A percentile compares a stretch with the other conserved stretches of the same genome.
These are phyloP conservation scores for Dactylis glomerata DNA, from an alignment of 176 grass and related monocot species.

Conservation along the genomic window DNA sequence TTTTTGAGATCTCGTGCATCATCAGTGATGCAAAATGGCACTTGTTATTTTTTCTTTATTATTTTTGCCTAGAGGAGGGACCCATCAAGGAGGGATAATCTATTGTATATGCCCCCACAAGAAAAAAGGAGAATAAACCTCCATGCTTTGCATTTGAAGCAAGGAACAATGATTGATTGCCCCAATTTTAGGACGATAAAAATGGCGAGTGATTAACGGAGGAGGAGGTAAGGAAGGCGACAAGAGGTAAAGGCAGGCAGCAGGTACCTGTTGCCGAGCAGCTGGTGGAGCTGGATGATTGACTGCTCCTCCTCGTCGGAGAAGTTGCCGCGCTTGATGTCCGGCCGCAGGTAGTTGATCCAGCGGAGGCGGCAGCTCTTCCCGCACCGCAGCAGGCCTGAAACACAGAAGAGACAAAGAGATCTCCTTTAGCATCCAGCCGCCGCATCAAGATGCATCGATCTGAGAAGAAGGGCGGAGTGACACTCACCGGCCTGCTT, in stretches of 20 bases:
- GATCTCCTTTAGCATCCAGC: not conserved
- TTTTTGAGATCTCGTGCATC: constrained; percentile 33
- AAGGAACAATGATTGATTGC: constrained; percentile 26
- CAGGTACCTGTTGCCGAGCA: constrained; percentile 76
- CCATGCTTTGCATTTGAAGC: constrained; percentile 21
- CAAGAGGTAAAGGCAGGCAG: not conserved
- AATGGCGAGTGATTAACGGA: not conserved
- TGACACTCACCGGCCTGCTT: constrained; percentile 66
- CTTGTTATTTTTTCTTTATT: not conserved
- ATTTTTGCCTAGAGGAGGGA: constrained; percentile 6
- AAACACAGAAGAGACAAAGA: not conserved
- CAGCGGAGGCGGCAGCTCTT: constrained; percentile 94
- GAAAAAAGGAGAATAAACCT: not conserved
- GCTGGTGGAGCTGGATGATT: constrained; percentile 69
- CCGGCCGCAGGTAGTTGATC: constrained; percentile 86
- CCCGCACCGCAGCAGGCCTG: constrained; percentile 72
- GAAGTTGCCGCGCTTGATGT: constrained; percentile 94
- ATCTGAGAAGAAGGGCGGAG: not conserved
- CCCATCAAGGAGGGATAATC: constrained; percentile 20
- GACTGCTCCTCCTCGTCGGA: constrained; percentile 68
- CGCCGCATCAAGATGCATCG: not conserved
- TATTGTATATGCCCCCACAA: constrained; percentile 3
- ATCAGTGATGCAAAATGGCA: constrained; percentile 26
- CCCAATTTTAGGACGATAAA: not conserved
- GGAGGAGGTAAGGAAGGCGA: not conserved